These are phyloP conservation scores for Coriaria nepalensis DNA, from an alignment of 306 rosid genomes.

Conservation along the genomic window DNA sequence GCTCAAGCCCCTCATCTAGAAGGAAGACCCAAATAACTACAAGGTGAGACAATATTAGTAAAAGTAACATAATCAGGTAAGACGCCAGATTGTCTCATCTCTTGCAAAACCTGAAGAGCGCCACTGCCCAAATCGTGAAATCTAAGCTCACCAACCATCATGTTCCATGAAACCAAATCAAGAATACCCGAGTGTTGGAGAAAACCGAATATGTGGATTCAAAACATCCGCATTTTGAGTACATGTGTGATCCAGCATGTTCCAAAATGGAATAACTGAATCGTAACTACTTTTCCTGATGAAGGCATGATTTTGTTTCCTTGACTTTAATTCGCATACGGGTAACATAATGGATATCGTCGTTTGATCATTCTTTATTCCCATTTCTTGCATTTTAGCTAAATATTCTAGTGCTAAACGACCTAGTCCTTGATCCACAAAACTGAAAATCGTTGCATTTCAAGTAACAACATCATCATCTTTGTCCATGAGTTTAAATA, in stretches of 20 bases:
- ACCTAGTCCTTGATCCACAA: conserved; percentile 21
- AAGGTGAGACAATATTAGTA: conserved; percentile 38
- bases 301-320: conserved; percentile 30
- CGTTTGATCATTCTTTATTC: conserved; percentile 19
- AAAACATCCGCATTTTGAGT: conserved; percentile 28
- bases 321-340: conserved; percentile 26
- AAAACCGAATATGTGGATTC: conserved; percentile 27
- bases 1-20: conserved; percentile 34
- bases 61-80: conserved; percentile 27
- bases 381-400: conserved; percentile 25
- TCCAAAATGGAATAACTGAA: conserved; percentile 18
- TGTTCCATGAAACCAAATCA: conserved; percentile 40
- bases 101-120: conserved; percentile 26
- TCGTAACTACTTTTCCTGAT: conserved; percentile 13
- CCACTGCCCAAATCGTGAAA: conserved; percentile 32
- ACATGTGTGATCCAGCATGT: conserved; percentile 35
- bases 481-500: conserved; percentile 27
- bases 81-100: conserved; percentile 23
- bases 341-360: conserved; percentile 33
- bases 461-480: conserved; percentile 35
- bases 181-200: conserved; percentile 21
- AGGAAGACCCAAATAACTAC: conserved; percentile 36
- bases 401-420: conserved; percentile 25
- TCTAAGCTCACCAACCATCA: conserved; percentile 36
- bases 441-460: conserved; percentile 39